phyloP scores from a whole-genome alignment of 2,329 filamentous ascomycete species.

The Sporothrix globosa region DNA sequence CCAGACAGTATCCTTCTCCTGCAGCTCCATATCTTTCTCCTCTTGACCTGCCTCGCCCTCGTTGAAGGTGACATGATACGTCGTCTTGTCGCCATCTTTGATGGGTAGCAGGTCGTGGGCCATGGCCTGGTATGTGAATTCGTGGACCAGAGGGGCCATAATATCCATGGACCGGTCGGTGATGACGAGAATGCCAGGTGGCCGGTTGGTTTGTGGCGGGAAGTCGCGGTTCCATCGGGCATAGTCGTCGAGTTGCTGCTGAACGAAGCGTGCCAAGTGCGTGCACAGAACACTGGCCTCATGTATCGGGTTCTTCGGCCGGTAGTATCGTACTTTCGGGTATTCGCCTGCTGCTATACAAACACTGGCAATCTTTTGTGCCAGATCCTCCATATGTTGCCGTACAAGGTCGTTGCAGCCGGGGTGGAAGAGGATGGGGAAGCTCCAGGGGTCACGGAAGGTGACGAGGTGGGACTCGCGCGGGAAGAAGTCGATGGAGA shows the following conservation, averaged over 20 bases:
- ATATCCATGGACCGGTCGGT: conserved; percentile 93
- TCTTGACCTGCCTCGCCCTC: conserved; percentile 70
- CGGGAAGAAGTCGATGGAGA: conserved; percentile 87
- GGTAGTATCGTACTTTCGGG: conserved; percentile 89
- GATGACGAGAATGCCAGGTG: conserved; percentile 80
- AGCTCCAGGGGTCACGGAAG: conserved; percentile 94
- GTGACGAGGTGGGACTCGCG: conserved; percentile 89
- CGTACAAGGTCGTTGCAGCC: conserved; percentile 82
- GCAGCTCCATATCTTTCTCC: conserved; percentile 88
- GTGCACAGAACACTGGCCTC: conserved; percentile 86
- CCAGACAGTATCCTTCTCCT: conserved; percentile 92
- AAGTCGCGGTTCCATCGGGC: conserved; percentile 83
- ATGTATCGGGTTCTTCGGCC: conserved; percentile 72
- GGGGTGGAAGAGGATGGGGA: conserved; percentile 88
- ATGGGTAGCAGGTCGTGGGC: conserved; percentile 90
- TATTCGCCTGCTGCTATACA: conserved; percentile 94
- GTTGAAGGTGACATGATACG: conserved; percentile 79
- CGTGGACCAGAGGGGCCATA: conserved; percentile 83
- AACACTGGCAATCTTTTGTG: conserved; percentile 87
- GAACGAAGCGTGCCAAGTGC: conserved; percentile 87
- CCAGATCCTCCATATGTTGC: conserved; percentile 79
- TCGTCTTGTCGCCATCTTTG: conserved; percentile 84
- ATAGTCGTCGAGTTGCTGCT: conserved; percentile 88
- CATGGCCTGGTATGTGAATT: conserved; percentile 99
- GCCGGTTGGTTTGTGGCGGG: conserved; percentile 75